phyloP scores from a whole-genome alignment of 768 basidiomycete genomes.

The Rhodosporidiobolus odoratus region DNA sequence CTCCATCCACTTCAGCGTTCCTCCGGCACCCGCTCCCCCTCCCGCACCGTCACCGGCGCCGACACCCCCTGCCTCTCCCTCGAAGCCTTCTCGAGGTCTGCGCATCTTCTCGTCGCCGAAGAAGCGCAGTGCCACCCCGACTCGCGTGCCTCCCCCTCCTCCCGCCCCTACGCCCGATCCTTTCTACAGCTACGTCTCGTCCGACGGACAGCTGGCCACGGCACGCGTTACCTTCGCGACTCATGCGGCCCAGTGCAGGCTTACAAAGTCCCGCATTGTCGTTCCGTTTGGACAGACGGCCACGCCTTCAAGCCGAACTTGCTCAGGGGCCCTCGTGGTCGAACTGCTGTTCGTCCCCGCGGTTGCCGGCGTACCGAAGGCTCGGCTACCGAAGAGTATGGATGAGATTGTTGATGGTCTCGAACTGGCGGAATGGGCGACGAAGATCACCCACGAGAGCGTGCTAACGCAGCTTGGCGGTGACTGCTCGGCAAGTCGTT shows the following conservation, averaged over 20 bases:
- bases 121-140: constrained; percentile 44
- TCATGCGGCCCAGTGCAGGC: constrained; percentile 73
- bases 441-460: constrained; percentile 88
- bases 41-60: constrained; percentile 44
- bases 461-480: constrained; percentile 88
- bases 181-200: constrained; percentile 72
- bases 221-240: constrained; percentile 86
- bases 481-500: constrained; percentile 69
- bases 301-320: constrained; percentile 1
- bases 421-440: constrained; percentile 86
- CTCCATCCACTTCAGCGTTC: constrained; percentile 79
- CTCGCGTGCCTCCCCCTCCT: constrained; percentile 34
- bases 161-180: constrained; percentile 58
- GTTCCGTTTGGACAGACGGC: constrained; percentile 56
- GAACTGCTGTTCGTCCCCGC: constrained; percentile 83
- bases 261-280: constrained; percentile 72
- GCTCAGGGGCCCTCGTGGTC: constrained; percentile 53
- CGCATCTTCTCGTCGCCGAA: constrained; percentile 50
- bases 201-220: constrained; percentile 80
- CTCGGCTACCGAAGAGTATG: constrained; percentile 79
- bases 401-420: constrained; percentile 88
- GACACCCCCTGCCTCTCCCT: constrained; percentile 64
- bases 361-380: constrained; percentile 69
- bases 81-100: constrained; percentile 50
- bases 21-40: constrained; percentile 61